These are phyloP conservation scores for Mortierella sp. DNA, from an alignment of 371 early-diverging fungal genomes.

Conservation along the genomic window DNA sequence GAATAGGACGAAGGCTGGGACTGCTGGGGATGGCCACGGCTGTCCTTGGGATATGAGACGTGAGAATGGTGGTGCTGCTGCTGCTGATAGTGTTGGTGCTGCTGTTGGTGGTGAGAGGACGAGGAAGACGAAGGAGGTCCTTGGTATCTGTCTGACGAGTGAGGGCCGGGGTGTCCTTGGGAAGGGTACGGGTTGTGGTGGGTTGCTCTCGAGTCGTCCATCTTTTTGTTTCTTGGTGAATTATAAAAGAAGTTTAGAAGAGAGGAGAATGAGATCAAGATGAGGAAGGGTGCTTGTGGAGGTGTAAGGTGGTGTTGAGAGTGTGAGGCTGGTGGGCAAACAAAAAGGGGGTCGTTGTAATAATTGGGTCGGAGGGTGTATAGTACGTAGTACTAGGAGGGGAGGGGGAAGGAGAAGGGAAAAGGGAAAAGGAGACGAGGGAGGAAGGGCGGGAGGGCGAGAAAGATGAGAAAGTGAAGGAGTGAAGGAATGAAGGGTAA, in stretches of 20 bases:
- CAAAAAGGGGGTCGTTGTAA: background rate
- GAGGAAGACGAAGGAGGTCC: conserved; percentile 15
- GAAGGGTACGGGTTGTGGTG: background rate
- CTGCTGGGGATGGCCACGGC: conserved; percentile 17
- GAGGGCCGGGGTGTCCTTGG: background rate
- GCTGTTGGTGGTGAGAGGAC: conserved; percentile 20
- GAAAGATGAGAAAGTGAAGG: background rate
- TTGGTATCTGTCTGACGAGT: conserved; percentile 23
- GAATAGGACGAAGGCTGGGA: conserved; percentile 14
- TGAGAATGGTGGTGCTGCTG: conserved; percentile 13
- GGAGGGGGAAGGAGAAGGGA: background rate
- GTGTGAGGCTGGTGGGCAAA: background rate
- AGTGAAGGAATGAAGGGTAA: background rate
- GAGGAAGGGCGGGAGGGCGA: background rate
- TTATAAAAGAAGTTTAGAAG: too few species aligned
- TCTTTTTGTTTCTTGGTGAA: background rate
- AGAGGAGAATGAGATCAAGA: background rate
- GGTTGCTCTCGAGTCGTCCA: conserved; percentile 4
- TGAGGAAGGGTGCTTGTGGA: background rate
- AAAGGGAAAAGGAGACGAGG: background rate
- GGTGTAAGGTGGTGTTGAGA: background rate
- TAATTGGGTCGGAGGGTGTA: background rate
- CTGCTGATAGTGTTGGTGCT: conserved; percentile 31
- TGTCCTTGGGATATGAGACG: conserved; percentile 28
- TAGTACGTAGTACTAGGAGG: background rate